Evolutionary conservation across 768 basidiomycete genomes (phyloP).

Genomic region (Polyporus arcularius): DNA sequence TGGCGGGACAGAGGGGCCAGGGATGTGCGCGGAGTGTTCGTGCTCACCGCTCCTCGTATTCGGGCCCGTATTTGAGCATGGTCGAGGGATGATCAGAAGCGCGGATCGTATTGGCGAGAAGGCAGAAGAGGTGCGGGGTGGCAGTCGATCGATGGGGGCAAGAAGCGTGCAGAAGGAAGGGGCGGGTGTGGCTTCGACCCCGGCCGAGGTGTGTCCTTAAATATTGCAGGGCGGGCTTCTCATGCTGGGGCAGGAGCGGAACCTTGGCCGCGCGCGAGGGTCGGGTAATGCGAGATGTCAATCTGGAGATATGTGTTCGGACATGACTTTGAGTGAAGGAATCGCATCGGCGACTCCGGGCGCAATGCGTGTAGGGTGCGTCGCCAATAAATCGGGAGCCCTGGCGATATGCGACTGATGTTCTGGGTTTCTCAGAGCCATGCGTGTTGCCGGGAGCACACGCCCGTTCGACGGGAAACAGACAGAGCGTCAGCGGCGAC

Average conservation of each 20-base stretch:
- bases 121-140: not conserved
- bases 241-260: constrained; percentile 10
- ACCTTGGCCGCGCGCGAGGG: constrained; percentile 7
- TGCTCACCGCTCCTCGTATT: constrained; percentile 29
- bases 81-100: constrained; percentile 5
- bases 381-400: constrained; percentile 15
- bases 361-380: constrained; percentile 4
- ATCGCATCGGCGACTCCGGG: constrained; percentile 17
- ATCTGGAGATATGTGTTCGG: constrained; percentile 16
- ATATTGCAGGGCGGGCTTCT: constrained; percentile 10
- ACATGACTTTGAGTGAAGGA: constrained; percentile 20
- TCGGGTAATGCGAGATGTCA: constrained; percentile 18
- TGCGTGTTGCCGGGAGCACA: constrained; percentile 7
- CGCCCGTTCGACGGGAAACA: constrained; percentile 10
- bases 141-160: constrained; percentile 7
- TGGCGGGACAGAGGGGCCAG: not conserved
- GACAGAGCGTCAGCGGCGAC: constrained; percentile 6
- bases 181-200: constrained; percentile 2
- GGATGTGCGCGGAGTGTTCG: not conserved
- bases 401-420: constrained; percentile 7
- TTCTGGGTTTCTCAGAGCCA: constrained; percentile 18
- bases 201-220: constrained; percentile 6
- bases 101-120: constrained; percentile 13
- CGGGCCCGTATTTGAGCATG: constrained; percentile 30
- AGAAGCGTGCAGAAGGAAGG: constrained; percentile 9